These are phyloP conservation scores for Penicillium sp. DNA, from an alignment of 2,329 filamentous ascomycete species.

Conservation along the genomic window DNA sequence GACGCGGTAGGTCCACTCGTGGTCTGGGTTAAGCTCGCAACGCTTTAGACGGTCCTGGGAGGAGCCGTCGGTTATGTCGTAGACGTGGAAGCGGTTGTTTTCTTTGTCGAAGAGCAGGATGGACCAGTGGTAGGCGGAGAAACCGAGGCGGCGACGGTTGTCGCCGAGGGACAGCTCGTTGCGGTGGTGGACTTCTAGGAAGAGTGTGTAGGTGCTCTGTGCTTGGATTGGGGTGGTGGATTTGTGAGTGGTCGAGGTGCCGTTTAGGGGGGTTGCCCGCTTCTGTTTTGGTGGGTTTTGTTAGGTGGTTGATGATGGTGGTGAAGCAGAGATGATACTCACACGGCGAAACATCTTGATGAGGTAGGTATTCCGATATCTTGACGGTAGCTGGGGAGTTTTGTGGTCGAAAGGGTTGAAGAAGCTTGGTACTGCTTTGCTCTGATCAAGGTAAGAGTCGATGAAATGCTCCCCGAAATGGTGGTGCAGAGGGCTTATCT, in stretches of 20 bases:
- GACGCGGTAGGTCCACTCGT: constrained; percentile 4
- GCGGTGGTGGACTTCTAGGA: constrained; percentile 5
- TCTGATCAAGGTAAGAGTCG: too few relatives aligned
- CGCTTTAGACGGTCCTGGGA: background rate
- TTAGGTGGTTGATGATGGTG: background rate
- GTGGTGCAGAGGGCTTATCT: too few relatives aligned
- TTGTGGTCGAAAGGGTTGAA: background rate
- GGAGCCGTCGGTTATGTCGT: constrained; percentile 6
- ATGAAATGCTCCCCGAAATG: too few relatives aligned
- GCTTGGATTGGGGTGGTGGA: background rate
- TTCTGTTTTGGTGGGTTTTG: background rate
- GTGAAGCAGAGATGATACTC: background rate
- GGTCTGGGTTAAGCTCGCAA: constrained; percentile 1
- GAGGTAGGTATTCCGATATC: background rate
- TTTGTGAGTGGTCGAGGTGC: background rate
- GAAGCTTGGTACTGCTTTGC: background rate
- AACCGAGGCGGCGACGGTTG: constrained; percentile 1
- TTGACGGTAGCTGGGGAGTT: background rate
- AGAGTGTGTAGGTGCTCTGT: background rate
- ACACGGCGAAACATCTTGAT: background rate
- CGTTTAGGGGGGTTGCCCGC: background rate
- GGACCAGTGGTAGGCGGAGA: constrained; percentile 7
- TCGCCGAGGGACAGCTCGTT: constrained; percentile 5
- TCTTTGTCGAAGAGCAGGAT: background rate
- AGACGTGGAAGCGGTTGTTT: background rate